These are phyloP conservation scores for Pulveroboletus frians DNA, from an alignment of 768 basidiomycete species.

Conservation along the genomic window DNA sequence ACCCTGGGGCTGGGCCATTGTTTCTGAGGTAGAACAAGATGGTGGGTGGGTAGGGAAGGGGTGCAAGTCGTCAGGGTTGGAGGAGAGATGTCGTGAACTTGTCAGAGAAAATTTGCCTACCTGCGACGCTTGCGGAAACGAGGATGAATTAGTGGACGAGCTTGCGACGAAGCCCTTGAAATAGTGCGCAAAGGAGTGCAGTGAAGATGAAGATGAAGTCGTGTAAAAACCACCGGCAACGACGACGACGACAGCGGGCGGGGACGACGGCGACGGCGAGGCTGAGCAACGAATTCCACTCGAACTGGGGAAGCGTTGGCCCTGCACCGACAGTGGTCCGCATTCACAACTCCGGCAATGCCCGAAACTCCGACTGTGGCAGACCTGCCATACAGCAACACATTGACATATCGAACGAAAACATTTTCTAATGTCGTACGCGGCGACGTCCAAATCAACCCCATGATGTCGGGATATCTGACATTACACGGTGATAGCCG, in stretches of 20 bases:
- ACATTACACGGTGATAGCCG: not conserved
- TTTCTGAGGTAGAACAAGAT: slow-evolving; percentile 6
- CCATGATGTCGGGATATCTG: not conserved
- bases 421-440: not conserved
- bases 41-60: not conserved
- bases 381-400: not conserved
- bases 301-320: slow-evolving; percentile 16
- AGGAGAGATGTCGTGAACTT: slow-evolving; percentile 7
- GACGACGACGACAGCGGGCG: slow-evolving; percentile 2
- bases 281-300: slow-evolving; percentile 12
- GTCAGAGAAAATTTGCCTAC: slow-evolving; percentile 26
- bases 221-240: slow-evolving; percentile 9
- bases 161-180: slow-evolving; percentile 24
- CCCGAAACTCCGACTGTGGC: slow-evolving; percentile 32
- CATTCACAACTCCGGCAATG: slow-evolving; percentile 18
- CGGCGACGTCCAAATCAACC: not conserved
- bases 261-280: slow-evolving; percentile 6
- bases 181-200: slow-evolving; percentile 12
- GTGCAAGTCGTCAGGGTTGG: not conserved
- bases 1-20: slow-evolving; percentile 75
- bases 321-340: slow-evolving; percentile 4
- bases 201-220: slow-evolving; percentile 6
- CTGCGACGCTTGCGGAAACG: slow-evolving; percentile 26
- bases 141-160: slow-evolving; percentile 22
- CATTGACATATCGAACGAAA: not conserved